A percentile compares a stretch with the other conserved stretches of the same genome.
phyloP scores from a whole-genome alignment of 495 filamentous ascomycete species.

The Penicillium atrosanguineum region DNA sequence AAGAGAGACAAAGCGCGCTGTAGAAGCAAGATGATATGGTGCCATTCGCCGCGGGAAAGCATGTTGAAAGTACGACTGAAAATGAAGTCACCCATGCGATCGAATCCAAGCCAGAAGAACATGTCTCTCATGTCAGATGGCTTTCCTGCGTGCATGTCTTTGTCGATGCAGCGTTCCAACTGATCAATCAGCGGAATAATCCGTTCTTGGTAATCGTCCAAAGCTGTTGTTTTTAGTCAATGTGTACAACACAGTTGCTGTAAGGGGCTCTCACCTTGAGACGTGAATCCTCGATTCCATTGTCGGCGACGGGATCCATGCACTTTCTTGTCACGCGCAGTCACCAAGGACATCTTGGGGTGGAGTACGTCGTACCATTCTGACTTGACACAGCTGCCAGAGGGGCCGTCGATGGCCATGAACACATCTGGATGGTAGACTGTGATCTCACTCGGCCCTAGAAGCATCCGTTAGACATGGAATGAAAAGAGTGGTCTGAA shows the following conservation, averaged over 20 bases:
- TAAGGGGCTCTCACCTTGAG: conserved; percentile 19
- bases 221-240: conserved; percentile 7
- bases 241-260: no score
- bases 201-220: conserved; percentile 24
- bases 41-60: conserved; percentile 27
- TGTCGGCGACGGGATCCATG: conserved; percentile 32
- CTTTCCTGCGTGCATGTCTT: neutral
- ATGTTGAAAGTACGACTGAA: conserved; percentile 41
- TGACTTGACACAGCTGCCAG: conserved; percentile 32
- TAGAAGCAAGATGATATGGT: conserved; percentile 11
- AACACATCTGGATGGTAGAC: conserved; percentile 32
- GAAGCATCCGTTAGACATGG: neutral
- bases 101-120: conserved; percentile 21
- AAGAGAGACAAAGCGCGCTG: conserved; percentile 18
- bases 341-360: conserved; percentile 37
- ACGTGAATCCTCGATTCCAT: conserved; percentile 37
- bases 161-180: conserved; percentile 8
- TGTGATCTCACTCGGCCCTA: conserved; percentile 37
- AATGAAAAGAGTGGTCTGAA: neutral
- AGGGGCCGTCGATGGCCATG: conserved; percentile 28
- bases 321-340: conserved; percentile 26
- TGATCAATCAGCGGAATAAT: conserved; percentile 23
- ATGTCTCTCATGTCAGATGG: conserved; percentile 8
- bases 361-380: conserved; percentile 46
- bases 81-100: conserved; percentile 34